Base-by-base conservation (phyloP, 805 yeast species). In the Zygoascus tannicola region DNA sequence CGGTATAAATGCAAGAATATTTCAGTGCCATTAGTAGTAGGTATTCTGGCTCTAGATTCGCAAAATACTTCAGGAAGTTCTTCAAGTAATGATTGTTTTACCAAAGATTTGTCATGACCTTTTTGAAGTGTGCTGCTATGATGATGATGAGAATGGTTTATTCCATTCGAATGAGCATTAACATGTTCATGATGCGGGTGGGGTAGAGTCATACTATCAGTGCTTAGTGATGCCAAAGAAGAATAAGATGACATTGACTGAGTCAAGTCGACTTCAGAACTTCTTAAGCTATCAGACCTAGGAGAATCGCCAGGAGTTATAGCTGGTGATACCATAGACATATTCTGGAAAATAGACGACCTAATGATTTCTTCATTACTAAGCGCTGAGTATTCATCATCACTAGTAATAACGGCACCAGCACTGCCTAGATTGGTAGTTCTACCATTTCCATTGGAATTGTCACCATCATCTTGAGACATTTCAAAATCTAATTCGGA, bases 1-100 rank as follows among this genome's bases (percentile, higher is more conserved):
- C 82, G 73, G 64, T 92, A 92, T 30, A 92, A 64, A 65, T 92
- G 98, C 44, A 92, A 68, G 56, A 87, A 92, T 41, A 90, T 87
- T 58, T 92, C 98, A 1, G 94, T 87, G 2, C 97, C 97, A 43
- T 80, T 79, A 1, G 95, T 87, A 3, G 99, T 92, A 40, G 98
- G 98, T 44, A 92, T 90, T 47, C 99, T 71, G 2, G 98, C 98
- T 43, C 98, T 71, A 4, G 95, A 95, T 42, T 86, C 75, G 62
- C 98, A 92, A 56, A 75, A 74, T 10, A 92, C 97, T 21, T 60
- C 54, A 1, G 97, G 97, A 48, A 90, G 67, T 15, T 54, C 57
- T 26, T 50, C 50, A 15, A 36, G 47, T 28, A 47, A 40, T 23
- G 40, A 34, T 28, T 40, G 35, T 18, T 44, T 50, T 15, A 51